These are phyloP conservation scores for Medicago truncatula DNA, from an alignment of 306 rosid genomes.

Conservation along the genomic window MtrunA17r5.0-ANR NC_053042.1:47274001-47274500, in stretches of 20 bases:
- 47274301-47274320: constrained; percentile 13
- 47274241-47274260: constrained; percentile 1
- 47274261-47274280: constrained; percentile 34
- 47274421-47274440: not conserved
- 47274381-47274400: not conserved
- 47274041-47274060: not conserved
- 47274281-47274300: constrained; percentile 7
- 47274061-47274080: not conserved
- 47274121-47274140: constrained; percentile 18
- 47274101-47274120: not conserved
- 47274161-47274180: constrained; percentile 96
- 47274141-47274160: constrained; percentile 96
- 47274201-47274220: constrained; percentile 49
- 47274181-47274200: constrained; percentile 89
- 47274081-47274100: constrained; percentile 11
- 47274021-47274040: no score
- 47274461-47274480: constrained; percentile 14
- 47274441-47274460: constrained; percentile 29
- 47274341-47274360: constrained; percentile 13
- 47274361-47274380: not conserved
- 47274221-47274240: constrained; percentile 29
- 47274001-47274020: not conserved
- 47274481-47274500: constrained; percentile 7
- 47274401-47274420: not conserved
- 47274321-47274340: not conserved